Evolutionary conservation across 805 yeast genomes (phyloP), one percentile per base, ranked within the genome.

Genomic region (Pichia phayaonensis): DNA sequence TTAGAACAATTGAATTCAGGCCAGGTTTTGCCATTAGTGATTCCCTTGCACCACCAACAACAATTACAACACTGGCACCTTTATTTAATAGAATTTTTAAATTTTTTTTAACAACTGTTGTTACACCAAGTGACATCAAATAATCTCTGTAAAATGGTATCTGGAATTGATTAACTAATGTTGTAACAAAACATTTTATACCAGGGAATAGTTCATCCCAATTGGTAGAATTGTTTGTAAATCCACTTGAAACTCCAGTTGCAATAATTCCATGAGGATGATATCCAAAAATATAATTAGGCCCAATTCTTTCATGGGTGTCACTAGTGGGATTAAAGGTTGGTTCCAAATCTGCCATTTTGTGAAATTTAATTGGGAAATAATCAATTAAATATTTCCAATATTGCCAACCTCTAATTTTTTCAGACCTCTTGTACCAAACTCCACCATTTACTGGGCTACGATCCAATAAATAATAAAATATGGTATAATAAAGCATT

Each of bases 191-290:
- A 1, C 83, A 74, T 11, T 82, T 80, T 18, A 94, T 80, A 0
- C 96, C 96, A 0, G 98, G 97, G 55, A 92, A 88, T 20, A 51
- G 26, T 10, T 41, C 15, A 29, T 46, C 85, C 85, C 27, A 78
- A 75, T 2, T 89, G 15, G 44, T 39, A 18, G 47, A 48, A 45
- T 49, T 40, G 34, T 48, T 46, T 20, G 54, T 54, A 31, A 46
- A 44, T 27, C 53, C 51, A 39, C 45, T 44, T 6, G 50, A 46
- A 1, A 84, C 92, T 3, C 97, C 97, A 76, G 90, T 75, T 1
- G 96, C 87, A 15, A 90, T 89, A 11, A 92, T 90, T 0, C 99
- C 99, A 66, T 94, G 99, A 0, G 99, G 99, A 66, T 90, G 97
- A 61, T 89, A 84, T 0, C 97, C 96, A 67, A 92, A 92, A 1